These are phyloP conservation scores for Leucaena leucocephala DNA, from an alignment of 306 rosid species.

Conservation along the genomic window DNA sequence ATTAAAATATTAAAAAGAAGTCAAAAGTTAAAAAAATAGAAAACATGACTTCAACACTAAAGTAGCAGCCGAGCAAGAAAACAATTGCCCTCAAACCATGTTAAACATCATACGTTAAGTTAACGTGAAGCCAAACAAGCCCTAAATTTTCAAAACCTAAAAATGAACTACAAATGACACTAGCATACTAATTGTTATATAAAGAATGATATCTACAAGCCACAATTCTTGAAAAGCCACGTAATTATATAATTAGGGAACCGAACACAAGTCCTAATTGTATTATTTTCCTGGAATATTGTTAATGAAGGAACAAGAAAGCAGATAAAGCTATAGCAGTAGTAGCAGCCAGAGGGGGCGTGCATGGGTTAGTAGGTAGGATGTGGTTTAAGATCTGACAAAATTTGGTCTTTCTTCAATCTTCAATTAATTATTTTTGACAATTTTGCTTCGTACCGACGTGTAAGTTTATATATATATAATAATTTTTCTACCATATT, in stretches of 20 bases:
- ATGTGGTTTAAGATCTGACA: conserved; percentile 12
- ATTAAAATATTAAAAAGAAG: too few relatives aligned
- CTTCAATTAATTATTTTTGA: conserved; percentile 30
- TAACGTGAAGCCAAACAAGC: too few relatives aligned
- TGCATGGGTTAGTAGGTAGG: neutral
- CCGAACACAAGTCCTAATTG: too few relatives aligned
- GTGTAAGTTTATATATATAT: neutral
- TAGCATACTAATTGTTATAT: neutral
- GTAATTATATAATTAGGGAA: neutral
- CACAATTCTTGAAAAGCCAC: neutral
- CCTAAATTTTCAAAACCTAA: too few relatives aligned
- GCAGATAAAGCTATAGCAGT: neutral
- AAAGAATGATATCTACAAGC: neutral
- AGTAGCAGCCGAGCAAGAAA: too few relatives aligned
- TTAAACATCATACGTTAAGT: too few relatives aligned
- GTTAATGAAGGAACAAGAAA: neutral
- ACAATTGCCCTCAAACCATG: too few relatives aligned
- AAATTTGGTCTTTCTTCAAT: neutral
- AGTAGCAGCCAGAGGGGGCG: neutral
- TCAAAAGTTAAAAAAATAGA: too few relatives aligned
- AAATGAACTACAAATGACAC: neutral
- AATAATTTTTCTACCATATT: neutral
- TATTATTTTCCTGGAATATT: too few relatives aligned
- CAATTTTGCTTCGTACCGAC: neutral
- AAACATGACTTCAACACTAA: too few relatives aligned